Percentiles rank a stretch among this genome's conserved stretches.
Conservation (phyloP, 306 rosid genomes). For the Abrus precatorius region DNA sequence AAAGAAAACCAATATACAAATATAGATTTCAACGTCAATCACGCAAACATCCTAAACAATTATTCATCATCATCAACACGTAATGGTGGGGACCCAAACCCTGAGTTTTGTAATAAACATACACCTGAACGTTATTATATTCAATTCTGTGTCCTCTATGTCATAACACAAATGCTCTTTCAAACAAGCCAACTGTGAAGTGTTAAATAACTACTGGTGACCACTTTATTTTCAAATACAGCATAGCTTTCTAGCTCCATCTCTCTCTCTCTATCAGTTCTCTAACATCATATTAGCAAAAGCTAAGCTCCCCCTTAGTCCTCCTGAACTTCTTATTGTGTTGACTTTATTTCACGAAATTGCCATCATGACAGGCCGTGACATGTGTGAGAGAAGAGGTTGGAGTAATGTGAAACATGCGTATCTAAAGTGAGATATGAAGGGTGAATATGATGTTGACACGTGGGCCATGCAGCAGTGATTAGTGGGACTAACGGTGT, state of each 20-base stretch:
- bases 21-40: conserved; percentile 87
- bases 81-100: conserved; percentile 65
- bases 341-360: conserved; percentile 54
- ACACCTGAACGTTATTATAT: conserved; percentile 62
- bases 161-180: conserved; percentile 28
- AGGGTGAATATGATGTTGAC: conserved; percentile 67
- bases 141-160: conserved; percentile 24
- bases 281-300: not conserved
- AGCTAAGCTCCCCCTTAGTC: conserved; percentile 3
- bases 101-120: conserved; percentile 52
- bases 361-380: conserved; percentile 41
- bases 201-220: not conserved
- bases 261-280: not conserved
- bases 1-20: conserved; percentile 57
- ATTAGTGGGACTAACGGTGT: conserved; percentile 61
- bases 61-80: conserved; percentile 75
- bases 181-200: conserved; percentile 43
- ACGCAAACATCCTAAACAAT: conserved; percentile 93
- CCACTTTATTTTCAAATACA: conserved; percentile 15
- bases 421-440: conserved; percentile 70
- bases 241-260: not conserved
- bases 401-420: conserved; percentile 62
- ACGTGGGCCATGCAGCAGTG: conserved; percentile 69
- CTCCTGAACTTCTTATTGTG: conserved; percentile 10
- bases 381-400: conserved; percentile 31